Percentiles rank a stretch among this genome's conserved stretches.
These are phyloP conservation scores for Purshia tridentata DNA, from an alignment of 306 rosid species.

Conservation along the genomic window DNA sequence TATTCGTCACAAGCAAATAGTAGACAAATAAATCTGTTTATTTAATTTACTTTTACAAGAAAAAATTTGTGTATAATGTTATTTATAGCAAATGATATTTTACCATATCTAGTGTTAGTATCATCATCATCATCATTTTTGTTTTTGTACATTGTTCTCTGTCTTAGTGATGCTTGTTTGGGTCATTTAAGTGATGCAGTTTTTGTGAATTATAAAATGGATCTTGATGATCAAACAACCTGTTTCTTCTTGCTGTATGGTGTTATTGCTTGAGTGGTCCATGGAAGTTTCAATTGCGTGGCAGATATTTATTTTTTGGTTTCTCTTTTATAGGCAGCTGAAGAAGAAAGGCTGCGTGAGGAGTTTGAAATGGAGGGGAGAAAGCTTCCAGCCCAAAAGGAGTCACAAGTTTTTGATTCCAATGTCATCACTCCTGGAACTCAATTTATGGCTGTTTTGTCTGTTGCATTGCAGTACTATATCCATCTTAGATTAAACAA, in stretches of 20 bases:
- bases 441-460: constrained; percentile 88
- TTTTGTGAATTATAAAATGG: background rate
- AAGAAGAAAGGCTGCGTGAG: constrained; percentile 80
- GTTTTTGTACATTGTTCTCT: background rate
- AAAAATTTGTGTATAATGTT: background rate
- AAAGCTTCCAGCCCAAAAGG: constrained; percentile 84
- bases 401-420: constrained; percentile 72
- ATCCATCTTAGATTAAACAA: constrained; percentile 92
- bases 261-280: no score
- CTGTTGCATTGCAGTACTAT: constrained; percentile 91
- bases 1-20: background rate
- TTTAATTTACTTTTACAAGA: background rate
- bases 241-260: background rate
- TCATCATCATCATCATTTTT: background rate
- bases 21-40: background rate
- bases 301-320: constrained; percentile 2
- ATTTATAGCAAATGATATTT: background rate
- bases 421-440: constrained; percentile 99
- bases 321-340: constrained; percentile 60
- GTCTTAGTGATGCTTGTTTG: background rate
- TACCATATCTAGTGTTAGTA: background rate
- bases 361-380: constrained; percentile 97
- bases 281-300: no score
- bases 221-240: background rate
- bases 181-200: background rate